These are phyloP conservation scores for Cystobasidium pallidum DNA, from an alignment of 1,284 basidiomycete genomes.

Conservation along the genomic window DNA sequence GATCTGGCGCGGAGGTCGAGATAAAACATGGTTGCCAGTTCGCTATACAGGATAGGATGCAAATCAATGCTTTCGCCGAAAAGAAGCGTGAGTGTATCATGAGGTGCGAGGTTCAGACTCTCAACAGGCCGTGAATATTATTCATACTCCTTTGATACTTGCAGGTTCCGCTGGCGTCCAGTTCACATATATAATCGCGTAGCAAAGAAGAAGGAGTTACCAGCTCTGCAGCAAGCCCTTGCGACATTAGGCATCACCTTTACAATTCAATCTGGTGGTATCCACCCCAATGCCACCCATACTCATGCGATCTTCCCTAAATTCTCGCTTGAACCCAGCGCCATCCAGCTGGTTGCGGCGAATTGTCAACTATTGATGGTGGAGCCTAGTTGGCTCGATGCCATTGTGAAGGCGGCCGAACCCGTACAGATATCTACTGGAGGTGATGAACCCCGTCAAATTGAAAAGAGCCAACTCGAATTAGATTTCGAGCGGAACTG, in stretches of 20 bases:
- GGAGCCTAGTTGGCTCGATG: slow-evolving; percentile 31
- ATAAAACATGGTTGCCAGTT: slow-evolving; percentile 4
- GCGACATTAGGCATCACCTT: slow-evolving; percentile 34
- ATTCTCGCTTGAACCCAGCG: neutral
- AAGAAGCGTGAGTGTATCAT: slow-evolving; percentile 17
- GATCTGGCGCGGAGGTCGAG: neutral
- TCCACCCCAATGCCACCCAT: slow-evolving; percentile 7
- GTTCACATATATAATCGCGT: slow-evolving; percentile 26
- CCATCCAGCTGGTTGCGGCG: slow-evolving; percentile 2
- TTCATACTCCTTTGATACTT: neutral
- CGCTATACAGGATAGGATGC: slow-evolving; percentile 19
- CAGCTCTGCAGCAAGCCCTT: slow-evolving; percentile 5
- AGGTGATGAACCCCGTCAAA: neutral
- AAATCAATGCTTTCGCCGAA: slow-evolving; percentile 23
- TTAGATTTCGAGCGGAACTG: slow-evolving; percentile 18
- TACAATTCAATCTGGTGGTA: neutral
- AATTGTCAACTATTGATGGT: slow-evolving; percentile 22
- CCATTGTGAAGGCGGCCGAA: slow-evolving; percentile 8
- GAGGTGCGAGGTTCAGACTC: neutral
- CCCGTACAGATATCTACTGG: neutral
- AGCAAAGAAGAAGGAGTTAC: slow-evolving; percentile 29
- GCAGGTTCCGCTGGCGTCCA: slow-evolving; percentile 35
- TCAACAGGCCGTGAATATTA: neutral
- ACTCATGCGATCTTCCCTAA: slow-evolving; percentile 34
- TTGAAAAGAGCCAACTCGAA: slow-evolving; percentile 23